Percentiles rank a stretch among this genome's conserved stretches.
Conservation (phyloP, 345 rosid species). For the Schrenkiella parvula region DNA sequence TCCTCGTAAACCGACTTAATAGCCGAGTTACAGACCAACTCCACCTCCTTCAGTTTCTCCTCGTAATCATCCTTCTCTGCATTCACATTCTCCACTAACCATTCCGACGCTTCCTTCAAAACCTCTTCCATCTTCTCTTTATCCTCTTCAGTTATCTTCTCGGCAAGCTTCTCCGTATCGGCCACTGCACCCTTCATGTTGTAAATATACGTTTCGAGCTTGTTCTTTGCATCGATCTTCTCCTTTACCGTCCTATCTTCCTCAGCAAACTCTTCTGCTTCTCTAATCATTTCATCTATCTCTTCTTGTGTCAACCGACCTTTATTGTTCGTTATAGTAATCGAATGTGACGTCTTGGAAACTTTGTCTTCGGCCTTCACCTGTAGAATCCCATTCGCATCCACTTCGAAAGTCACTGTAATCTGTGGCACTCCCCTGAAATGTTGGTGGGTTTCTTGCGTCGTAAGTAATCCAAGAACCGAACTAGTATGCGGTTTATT, state of each 20-base stretch:
- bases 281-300: conserved; percentile 54
- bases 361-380: conserved; percentile 59
- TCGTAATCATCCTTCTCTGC: conserved; percentile 55
- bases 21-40: conserved; percentile 49
- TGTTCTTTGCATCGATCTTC: conserved; percentile 53
- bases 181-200: conserved; percentile 42
- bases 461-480: conserved; percentile 1
- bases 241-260: conserved; percentile 47
- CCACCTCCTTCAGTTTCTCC: conserved; percentile 53
- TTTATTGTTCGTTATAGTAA: conserved; percentile 49
- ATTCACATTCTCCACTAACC: conserved; percentile 53
- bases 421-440: conserved; percentile 42
- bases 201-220: conserved; percentile 48
- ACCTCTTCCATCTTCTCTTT: conserved; percentile 45
- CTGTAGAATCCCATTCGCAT: conserved; percentile 47
- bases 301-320: conserved; percentile 56
- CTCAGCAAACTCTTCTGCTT: conserved; percentile 52
- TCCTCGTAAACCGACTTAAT: conserved; percentile 48
- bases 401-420: conserved; percentile 45
- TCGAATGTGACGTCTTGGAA: conserved; percentile 40
- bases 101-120: conserved; percentile 47
- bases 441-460: not conserved
- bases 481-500: not conserved
- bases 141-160: conserved; percentile 45
- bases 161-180: conserved; percentile 42